A percentile compares a stretch with the other conserved stretches of the same genome.
These are phyloP conservation scores for Pseudocercospora musae DNA, from an alignment of 2,329 filamentous ascomycete genomes.

Conservation along the genomic window DNA sequence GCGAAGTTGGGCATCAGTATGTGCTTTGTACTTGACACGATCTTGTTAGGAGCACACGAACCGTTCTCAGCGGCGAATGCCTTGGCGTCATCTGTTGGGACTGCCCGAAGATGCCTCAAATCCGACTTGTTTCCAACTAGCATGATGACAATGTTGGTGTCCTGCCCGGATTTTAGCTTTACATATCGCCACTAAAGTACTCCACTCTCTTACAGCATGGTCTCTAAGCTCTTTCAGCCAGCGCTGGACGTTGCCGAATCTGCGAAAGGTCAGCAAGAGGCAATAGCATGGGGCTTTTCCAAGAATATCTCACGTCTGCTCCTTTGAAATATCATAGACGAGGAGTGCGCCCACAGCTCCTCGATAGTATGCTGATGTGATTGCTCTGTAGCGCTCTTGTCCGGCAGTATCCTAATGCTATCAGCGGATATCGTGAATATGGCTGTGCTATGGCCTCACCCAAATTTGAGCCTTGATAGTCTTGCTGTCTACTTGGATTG, in stretches of 20 bases:
- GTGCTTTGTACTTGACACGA: neutral
- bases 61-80: constrained; percentile 78
- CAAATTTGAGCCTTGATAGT: constrained; percentile 98
- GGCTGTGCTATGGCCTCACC: neutral
- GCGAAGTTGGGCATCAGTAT: neutral
- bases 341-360: constrained; percentile 95
- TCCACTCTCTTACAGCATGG: constrained; percentile 81
- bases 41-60: neutral
- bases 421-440: neutral
- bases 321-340: constrained; percentile 64
- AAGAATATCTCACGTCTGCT: constrained; percentile 14
- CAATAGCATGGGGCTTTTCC: neutral
- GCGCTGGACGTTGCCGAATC: constrained; percentile 61
- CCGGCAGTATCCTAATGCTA: constrained; percentile 86
- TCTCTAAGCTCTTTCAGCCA: constrained; percentile 99
- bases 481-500: constrained; percentile 98
- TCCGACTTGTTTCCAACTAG: constrained; percentile 99
- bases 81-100: constrained; percentile 97
- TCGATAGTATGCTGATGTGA: constrained; percentile 71
- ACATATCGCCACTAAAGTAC: neutral
- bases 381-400: constrained; percentile 97
- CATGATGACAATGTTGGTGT: constrained; percentile 99
- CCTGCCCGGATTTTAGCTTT: constrained; percentile 44
- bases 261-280: neutral
- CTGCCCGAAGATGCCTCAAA: constrained; percentile 95